Percentiles rank a stretch among this genome's conserved stretches.
Conservation (phyloP, 129 eudicot genomes). For the Artemisia annua region DNA sequence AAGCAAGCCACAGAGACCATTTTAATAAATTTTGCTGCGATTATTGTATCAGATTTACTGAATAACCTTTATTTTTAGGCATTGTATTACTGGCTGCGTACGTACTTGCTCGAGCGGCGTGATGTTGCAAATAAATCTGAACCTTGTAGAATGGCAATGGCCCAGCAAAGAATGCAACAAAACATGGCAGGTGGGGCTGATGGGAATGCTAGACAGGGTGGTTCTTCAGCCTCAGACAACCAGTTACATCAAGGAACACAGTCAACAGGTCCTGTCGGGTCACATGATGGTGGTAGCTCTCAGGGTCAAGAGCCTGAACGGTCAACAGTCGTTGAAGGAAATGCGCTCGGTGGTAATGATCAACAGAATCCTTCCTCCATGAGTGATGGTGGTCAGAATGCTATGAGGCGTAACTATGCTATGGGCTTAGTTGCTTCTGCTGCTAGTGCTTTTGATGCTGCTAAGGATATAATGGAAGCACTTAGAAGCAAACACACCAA, state of each 20-base stretch:
- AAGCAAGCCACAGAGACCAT: no score
- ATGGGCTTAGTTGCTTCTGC: slow-evolving; percentile 92
- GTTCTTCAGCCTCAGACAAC: slow-evolving; percentile 58
- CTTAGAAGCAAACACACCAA: slow-evolving; percentile 94
- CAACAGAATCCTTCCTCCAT: slow-evolving; percentile 61
- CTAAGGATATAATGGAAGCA: slow-evolving; percentile 97
- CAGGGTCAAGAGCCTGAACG: slow-evolving; percentile 89
- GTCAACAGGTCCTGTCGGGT: slow-evolving; percentile 52
- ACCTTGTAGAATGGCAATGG: slow-evolving; percentile 87
- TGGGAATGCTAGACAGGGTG: slow-evolving; percentile 60
- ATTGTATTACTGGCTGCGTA: slow-evolving; percentile 96
- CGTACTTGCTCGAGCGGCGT: slow-evolving; percentile 94
- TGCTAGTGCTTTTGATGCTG: slow-evolving; percentile 98
- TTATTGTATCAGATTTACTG: no score
- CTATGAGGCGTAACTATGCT: slow-evolving; percentile 79
- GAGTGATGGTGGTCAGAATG: slow-evolving; percentile 71
- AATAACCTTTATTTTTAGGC: slow-evolving; percentile 41
- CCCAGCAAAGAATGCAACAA: slow-evolving; percentile 97
- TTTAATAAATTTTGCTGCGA: no score
- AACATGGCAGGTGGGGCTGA: slow-evolving; percentile 57
- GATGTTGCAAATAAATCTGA: slow-evolving; percentile 98
- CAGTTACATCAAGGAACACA: slow-evolving; percentile 73
- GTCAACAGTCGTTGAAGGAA: slow-evolving; percentile 56
- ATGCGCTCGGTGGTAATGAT: slow-evolving; percentile 52
- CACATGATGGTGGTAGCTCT: slow-evolving; percentile 71